These are phyloP conservation scores for Diplogelasinospora grovesii DNA, from an alignment of 495 filamentous ascomycete genomes.

Conservation along the genomic window DNA sequence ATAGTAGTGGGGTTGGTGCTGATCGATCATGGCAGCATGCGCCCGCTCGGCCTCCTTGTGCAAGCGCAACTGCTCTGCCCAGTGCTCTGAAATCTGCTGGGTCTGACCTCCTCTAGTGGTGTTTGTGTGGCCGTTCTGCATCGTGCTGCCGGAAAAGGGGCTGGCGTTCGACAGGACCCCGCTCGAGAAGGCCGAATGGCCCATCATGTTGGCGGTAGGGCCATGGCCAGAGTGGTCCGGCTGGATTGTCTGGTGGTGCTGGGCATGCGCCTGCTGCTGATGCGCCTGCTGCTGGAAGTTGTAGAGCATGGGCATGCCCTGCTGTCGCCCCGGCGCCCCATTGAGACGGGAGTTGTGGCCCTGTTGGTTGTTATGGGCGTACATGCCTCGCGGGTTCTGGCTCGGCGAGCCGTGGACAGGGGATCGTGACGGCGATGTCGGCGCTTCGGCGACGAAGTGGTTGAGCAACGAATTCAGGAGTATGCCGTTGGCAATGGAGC, in stretches of 20 bases:
- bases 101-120: conserved; percentile 35
- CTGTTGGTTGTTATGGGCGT: conserved; percentile 70
- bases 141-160: conserved; percentile 63
- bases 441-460: conserved; percentile 20
- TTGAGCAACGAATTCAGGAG: conserved; percentile 26
- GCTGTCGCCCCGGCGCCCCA: conserved; percentile 43
- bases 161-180: conserved; percentile 67
- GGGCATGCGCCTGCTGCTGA: conserved; percentile 67
- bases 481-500: conserved; percentile 18
- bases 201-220: conserved; percentile 45
- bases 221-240: conserved; percentile 64
- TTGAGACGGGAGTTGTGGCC: conserved; percentile 68
- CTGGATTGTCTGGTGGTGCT: conserved; percentile 64
- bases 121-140: conserved; percentile 67
- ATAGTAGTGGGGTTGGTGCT: conserved; percentile 47
- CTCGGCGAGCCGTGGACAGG: conserved; percentile 63
- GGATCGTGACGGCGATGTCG: conserved; percentile 53
- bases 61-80: conserved; percentile 79
- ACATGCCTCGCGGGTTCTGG: conserved; percentile 71
- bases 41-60: conserved; percentile 61
- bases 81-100: conserved; percentile 64
- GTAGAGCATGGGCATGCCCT: conserved; percentile 51
- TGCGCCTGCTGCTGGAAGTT: conserved; percentile 61
- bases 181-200: conserved; percentile 72
- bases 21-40: conserved; percentile 61